Base-by-base conservation (phyloP, 2,329 filamentous ascomycete genomes). In the Sporothrix euskadiensis region DNA sequence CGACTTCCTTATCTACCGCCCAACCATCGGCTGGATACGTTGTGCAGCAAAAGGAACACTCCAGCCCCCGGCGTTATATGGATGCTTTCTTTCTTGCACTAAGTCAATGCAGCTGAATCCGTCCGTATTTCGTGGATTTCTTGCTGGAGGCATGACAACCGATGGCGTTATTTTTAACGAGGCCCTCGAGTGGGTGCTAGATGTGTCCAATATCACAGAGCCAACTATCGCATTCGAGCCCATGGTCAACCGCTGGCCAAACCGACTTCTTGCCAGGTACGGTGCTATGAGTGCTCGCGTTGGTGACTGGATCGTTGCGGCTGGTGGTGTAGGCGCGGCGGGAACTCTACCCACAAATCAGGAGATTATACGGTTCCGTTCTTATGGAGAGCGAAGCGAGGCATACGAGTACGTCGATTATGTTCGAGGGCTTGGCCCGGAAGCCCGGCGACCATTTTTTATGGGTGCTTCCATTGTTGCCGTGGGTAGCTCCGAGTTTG, bases 141-240 rank as follows among this genome's bases (percentile, higher is more conserved):
- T 96, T 1, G 84, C 89, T 22, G 94, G 94, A 22, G 94, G 94
- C 0, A 90, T 97, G 78, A 84, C 85, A 30, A 82, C 82, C 54
- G 86, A 91, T 79, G 92, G 91, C 3, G 83, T 86, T 9, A 83
- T 97, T 16, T 82, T 89, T 26, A 83, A 86, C 57, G 88, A 90
- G 73, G 83, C 90, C 16, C 91, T 91, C 84, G 82, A 83, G 69
- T 97, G 93, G 92, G 83, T 81, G 61, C 78, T 91, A 70, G 81
- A 83, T 49, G 79, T 81, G 35, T 79, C 81, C n/a, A 78, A 80
- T 59, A 73, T 80, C 41, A 74, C 81, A 77, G 65, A 14, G 19
- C 61, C 68, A 2, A 32, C 32, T 26, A 81, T 70, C 8, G n/a
- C 10, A 5, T 74, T 76, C 22, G 41, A 69, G 10, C 30, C 19